Evolutionary conservation across 805 yeast species (phyloP).

Genomic region (Kockiozyma suomiensis): DNA sequence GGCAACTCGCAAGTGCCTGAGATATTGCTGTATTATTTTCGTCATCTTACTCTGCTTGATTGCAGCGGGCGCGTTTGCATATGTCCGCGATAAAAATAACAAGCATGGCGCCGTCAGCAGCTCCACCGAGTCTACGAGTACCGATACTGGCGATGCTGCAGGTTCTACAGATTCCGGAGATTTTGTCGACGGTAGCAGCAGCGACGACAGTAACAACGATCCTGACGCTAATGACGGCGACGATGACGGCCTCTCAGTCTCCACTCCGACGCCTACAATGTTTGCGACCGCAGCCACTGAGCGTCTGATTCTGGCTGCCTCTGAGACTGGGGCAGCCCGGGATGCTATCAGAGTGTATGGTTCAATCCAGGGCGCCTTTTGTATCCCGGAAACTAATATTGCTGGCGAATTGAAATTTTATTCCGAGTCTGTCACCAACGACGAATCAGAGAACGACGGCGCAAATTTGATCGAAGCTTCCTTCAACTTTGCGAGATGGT

Average conservation of each 20-base stretch:
- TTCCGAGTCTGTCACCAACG: neutral
- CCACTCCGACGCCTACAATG: neutral
- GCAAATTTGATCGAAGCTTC: neutral
- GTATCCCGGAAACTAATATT: slow-evolving; percentile 1
- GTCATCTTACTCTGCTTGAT: neutral
- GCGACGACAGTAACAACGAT: neutral
- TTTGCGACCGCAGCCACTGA: neutral
- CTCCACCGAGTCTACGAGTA: neutral
- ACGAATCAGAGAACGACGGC: neutral
- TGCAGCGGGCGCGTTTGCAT: slow-evolving; percentile 1
- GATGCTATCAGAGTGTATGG: neutral
- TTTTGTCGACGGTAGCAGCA: neutral
- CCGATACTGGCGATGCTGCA: neutral
- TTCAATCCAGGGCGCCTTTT: neutral
- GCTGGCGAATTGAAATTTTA: neutral
- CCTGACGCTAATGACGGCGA: neutral
- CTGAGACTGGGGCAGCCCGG: neutral
- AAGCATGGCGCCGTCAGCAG: neutral
- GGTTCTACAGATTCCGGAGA: neutral
- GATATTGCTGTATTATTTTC: neutral
- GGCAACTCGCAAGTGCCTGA: neutral
- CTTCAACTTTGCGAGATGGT: slow-evolving; percentile 7
- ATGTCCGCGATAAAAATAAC: neutral
- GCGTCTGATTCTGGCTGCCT: neutral
- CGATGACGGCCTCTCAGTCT: neutral